Evolutionary conservation across 495 filamentous ascomycete species (phyloP).

Genomic region (Articulospora tetracladia): DNA sequence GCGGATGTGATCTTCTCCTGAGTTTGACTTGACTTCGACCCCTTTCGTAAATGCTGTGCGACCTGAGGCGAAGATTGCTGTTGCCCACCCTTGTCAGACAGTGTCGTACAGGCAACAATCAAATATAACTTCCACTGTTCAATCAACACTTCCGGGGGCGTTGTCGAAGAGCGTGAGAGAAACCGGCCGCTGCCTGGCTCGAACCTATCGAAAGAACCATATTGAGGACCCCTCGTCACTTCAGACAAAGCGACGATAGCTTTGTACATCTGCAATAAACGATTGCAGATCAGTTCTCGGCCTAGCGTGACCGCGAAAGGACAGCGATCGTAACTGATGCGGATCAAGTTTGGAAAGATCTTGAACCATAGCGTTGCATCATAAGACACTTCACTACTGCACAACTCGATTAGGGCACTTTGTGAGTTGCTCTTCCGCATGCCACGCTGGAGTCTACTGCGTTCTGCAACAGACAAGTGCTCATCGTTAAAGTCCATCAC

Average conservation of each 20-base stretch:
- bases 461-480: conserved; percentile 84
- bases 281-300: conserved; percentile 85
- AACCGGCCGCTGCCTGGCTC: conserved; percentile 37
- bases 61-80: conserved; percentile 53
- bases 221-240: conserved; percentile 56
- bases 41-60: conserved; percentile 80
- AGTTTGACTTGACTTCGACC: conserved; percentile 67
- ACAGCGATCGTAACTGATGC: conserved; percentile 86
- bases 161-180: conserved; percentile 56
- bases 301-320: conserved; percentile 86
- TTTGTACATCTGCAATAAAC: conserved; percentile 88
- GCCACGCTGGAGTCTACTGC: conserved; percentile 87
- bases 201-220: conserved; percentile 49
- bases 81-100: conserved; percentile 75
- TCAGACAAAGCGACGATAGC: conserved; percentile 76
- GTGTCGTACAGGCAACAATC: conserved; percentile 92
- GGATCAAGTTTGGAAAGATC: conserved; percentile 91
- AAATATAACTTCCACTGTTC: conserved; percentile 99
- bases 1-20: conserved; percentile 87
- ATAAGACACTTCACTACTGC: conserved; percentile 91
- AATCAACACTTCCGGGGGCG: conserved; percentile 80
- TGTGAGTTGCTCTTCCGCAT: conserved; percentile 79
- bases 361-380: conserved; percentile 97
- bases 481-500: conserved; percentile 93
- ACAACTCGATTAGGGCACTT: conserved; percentile 87